These are phyloP conservation scores for Aspergillus homomorphus DNA, from an alignment of 495 filamentous ascomycete species.

Conservation along the genomic window DNA sequence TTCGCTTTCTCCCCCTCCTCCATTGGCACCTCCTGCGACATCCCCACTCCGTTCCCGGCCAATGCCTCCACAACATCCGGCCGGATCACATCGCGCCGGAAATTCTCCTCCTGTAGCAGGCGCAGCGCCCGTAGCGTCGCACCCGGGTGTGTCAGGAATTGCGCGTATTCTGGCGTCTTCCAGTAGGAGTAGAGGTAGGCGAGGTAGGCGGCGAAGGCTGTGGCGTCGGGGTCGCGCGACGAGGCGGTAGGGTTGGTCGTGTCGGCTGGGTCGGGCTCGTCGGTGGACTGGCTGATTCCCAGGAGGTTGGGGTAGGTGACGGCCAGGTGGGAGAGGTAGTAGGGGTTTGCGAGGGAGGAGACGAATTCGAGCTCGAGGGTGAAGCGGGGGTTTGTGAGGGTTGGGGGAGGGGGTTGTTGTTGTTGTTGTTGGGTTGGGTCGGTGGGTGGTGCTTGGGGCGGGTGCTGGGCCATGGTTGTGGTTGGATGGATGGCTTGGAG, in stretches of 20 bases:
- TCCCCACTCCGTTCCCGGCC: conserved; percentile 51
- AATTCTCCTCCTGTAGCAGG: conserved; percentile 76
- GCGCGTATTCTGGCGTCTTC: conserved; percentile 74
- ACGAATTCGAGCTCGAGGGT: conserved; percentile 65
- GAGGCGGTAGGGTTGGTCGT: conserved; percentile 42
- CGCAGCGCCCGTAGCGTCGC: conserved; percentile 80
- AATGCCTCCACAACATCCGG: conserved; percentile 66
- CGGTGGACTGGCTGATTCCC: conserved; percentile 35
- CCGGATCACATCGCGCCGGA: conserved; percentile 76
- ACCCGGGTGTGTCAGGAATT: conserved; percentile 76
- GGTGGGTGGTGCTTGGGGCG: background rate
- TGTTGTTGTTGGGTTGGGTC: conserved; percentile 16
- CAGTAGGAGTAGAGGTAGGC: conserved; percentile 80
- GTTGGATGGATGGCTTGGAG: background rate
- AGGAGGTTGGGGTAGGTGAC: conserved; percentile 53
- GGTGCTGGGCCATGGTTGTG: conserved; percentile 20
- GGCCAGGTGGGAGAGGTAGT: conserved; percentile 80
- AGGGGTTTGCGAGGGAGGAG: conserved; percentile 78
- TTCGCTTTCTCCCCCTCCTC: conserved; percentile 23
- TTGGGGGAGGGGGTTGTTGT: conserved; percentile 34
- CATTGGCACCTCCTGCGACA: conserved; percentile 21
- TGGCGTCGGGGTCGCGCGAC: conserved; percentile 43
- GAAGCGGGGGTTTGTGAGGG: conserved; percentile 42
- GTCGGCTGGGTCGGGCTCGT: conserved; percentile 28
- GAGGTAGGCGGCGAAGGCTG: conserved; percentile 76